phyloP scores from a whole-genome alignment of 2,329 filamentous ascomycete genomes.

The Trichoderma sp. region DNA sequence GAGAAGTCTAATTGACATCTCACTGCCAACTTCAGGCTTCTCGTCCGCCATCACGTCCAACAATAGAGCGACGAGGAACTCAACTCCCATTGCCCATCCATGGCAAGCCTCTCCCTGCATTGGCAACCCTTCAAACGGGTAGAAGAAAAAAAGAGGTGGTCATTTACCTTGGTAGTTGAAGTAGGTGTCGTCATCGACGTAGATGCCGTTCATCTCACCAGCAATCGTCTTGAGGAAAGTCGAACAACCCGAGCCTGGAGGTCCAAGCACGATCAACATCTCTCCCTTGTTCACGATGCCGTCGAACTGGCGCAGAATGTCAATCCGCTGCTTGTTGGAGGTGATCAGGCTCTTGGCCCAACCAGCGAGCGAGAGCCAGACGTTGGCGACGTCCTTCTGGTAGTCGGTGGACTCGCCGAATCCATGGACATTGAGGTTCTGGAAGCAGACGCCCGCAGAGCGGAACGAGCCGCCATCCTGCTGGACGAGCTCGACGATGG shows the following conservation, averaged over 20 bases:
- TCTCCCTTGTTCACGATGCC: constrained; percentile 70
- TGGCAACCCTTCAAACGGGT: not conserved
- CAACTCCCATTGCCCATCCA: no score
- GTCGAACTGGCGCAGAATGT: constrained; percentile 69
- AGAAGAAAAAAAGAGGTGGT: not conserved
- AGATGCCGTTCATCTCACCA: constrained; percentile 80
- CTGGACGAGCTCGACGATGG: constrained; percentile 56
- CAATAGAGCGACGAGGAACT: not conserved
- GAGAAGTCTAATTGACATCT: not conserved
- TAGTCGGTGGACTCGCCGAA: constrained; percentile 70
- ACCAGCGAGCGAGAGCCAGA: constrained; percentile 55
- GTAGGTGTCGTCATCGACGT: constrained; percentile 67
- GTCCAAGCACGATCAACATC: constrained; percentile 75
- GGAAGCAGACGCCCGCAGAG: constrained; percentile 65
- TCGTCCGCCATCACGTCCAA: not conserved
- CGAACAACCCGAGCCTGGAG: constrained; percentile 74
- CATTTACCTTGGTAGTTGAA: constrained; percentile 77
- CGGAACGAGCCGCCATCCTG: constrained; percentile 59
- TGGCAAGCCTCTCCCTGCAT: not conserved
- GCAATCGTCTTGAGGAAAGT: constrained; percentile 84
- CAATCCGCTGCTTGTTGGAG: constrained; percentile 58
- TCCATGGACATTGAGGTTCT: constrained; percentile 68
- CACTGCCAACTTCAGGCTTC: not conserved
- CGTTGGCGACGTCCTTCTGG: constrained; percentile 67
- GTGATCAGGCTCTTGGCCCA: constrained; percentile 54